Conservation (phyloP, 2,329 filamentous ascomycete genomes). For the Xylariaceae sp. region DNA sequence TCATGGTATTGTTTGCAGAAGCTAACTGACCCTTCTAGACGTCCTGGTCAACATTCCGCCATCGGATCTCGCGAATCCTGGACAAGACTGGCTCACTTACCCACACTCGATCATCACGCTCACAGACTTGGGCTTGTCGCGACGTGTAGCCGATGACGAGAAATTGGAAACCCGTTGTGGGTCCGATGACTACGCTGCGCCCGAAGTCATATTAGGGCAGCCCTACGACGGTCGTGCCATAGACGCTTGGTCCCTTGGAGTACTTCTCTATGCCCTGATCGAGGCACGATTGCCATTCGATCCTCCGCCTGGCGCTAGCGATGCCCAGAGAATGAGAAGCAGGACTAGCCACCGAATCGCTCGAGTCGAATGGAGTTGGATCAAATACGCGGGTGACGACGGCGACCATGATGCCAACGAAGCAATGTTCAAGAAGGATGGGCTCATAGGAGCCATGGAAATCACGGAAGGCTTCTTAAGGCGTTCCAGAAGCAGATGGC, state of each 20-base stretch:
- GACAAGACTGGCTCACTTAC: slow-evolving; percentile 64
- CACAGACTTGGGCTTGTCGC: slow-evolving; percentile 84
- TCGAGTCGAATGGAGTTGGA: slow-evolving; percentile 91
- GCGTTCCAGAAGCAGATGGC: slow-evolving; percentile 71
- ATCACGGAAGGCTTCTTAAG: slow-evolving; percentile 81
- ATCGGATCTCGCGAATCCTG: slow-evolving; percentile 54
- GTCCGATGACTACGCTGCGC: slow-evolving; percentile 93
- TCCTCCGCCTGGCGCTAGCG: slow-evolving; percentile 71
- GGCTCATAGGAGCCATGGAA: slow-evolving; percentile 66
- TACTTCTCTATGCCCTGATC: slow-evolving; percentile 85
- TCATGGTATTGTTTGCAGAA: slow-evolving; percentile 3
- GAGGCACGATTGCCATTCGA: slow-evolving; percentile 94
- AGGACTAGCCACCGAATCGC: slow-evolving; percentile 91
- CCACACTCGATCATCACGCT: slow-evolving; percentile 80
- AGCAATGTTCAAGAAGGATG: slow-evolving; percentile 53
- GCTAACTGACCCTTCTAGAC: slow-evolving; percentile 51
- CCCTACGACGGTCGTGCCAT: slow-evolving; percentile 87
- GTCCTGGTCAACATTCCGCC: slow-evolving; percentile 81
- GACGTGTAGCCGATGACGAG: slow-evolving; percentile 76
- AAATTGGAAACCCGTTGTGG: slow-evolving; percentile 91
- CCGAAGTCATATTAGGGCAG: slow-evolving; percentile 92
- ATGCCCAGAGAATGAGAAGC: slow-evolving; percentile 67
- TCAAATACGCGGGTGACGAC: slow-evolving; percentile 73
- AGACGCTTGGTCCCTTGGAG: slow-evolving; percentile 92
- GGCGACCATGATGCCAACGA: slow-evolving; percentile 72